A percentile compares a stretch with the other conserved stretches of the same genome.
Evolutionary conservation across 2,329 filamentous ascomycete genomes (phyloP).

Genomic region (Didymella segeticola): DNA sequence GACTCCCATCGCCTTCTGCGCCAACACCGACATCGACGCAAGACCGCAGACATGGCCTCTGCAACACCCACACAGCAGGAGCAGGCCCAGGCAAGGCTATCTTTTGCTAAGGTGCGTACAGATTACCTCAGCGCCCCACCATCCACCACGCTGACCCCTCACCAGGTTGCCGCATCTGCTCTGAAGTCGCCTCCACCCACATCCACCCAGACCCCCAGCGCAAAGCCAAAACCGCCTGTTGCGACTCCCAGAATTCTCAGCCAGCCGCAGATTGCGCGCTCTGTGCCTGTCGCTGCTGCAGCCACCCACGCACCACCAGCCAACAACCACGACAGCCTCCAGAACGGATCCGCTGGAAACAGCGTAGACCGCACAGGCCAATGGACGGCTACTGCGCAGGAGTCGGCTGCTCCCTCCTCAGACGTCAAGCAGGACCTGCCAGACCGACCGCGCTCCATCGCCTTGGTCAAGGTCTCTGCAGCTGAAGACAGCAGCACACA

Average conservation of each 20-base stretch:
- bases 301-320: conserved; percentile 24
- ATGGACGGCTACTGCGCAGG: conserved; percentile 31
- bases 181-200: conserved; percentile 37
- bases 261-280: conserved; percentile 28
- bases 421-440: conserved; percentile 56
- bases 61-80: conserved; percentile 39
- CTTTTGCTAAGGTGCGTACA: conserved; percentile 77
- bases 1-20: no score
- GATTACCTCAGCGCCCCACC: no score
- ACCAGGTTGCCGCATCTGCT: conserved; percentile 52
- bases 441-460: conserved; percentile 38
- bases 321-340: conserved; percentile 9
- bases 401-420: conserved; percentile 26
- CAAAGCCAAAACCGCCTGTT: conserved; percentile 36
- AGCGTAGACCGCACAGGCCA: conserved; percentile 31
- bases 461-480: conserved; percentile 40
- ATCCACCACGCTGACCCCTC: no score
- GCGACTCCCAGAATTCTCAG: conserved; percentile 33
- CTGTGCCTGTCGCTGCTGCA: conserved; percentile 26
- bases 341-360: conserved; percentile 17
- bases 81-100: conserved; percentile 60
- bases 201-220: conserved; percentile 25
- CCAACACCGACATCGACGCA: not conserved
- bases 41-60: conserved; percentile 40
- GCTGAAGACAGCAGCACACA: conserved; percentile 56